Evolutionary conservation across 768 basidiomycete genomes (phyloP), one percentile per base, ranked within the genome.

Genomic region (Trametes punicea): DNA sequence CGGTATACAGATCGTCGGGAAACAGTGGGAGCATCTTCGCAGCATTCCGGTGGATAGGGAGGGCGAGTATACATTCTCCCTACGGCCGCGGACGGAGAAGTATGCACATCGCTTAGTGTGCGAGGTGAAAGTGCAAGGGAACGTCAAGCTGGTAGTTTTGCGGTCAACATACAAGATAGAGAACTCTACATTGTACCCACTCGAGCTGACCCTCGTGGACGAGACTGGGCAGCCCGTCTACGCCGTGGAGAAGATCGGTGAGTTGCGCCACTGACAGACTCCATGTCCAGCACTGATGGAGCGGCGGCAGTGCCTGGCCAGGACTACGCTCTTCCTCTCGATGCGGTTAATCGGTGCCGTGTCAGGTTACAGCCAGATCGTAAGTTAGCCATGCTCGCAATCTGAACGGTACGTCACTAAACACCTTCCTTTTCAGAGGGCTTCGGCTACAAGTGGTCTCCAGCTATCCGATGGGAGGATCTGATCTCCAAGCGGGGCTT

Each of bases 371-470:
- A 97, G 64, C 97, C 97, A 36, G 92, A 98, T 68, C 90, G 96
- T 96, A 69, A 73, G 91, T 71, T 18, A 13, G 11, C 47, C 60
- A 39, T 55, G 27, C 13, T 18, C 44, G 9, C 11, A 7, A 42
- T 2, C n/a, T 10, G 18, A 10, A 11, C 6, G 30, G 11, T 33
- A 30, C 29, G 13, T 47, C 29, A 47, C 23, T 9, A 18, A 15
- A 23, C 46, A 5, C 11, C 20, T 36, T n/a, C 2, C n/a, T n/a
- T n/a, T n/a, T n/a, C 64, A 97, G 95, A 93, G 70, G 97, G 97
- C 15, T 98, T 98, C 66, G 94, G 94, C 18, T 98, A 97, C 72
- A 87, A 84, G 65, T 98, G 95, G 95, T 94, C 90, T 42, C 72
- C 81, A 40, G 82, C 93, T 3, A 81, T 95, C 36, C 84, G 90